Conservation (phyloP, 495 filamentous ascomycete species). For the Alectoria sarmentosa region DNA sequence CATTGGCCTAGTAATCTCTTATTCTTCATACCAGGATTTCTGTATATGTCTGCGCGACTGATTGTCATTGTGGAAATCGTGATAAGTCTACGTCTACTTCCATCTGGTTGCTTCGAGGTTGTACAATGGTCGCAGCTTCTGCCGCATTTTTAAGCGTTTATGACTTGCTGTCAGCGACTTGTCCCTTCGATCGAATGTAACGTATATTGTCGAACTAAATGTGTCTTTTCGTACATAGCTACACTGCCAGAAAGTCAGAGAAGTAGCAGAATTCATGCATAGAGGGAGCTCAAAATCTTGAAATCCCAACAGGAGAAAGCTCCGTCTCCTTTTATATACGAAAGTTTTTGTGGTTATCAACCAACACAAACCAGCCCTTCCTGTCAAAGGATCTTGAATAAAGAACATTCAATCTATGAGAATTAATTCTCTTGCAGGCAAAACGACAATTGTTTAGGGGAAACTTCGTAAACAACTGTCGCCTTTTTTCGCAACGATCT, state of each 20-base stretch:
- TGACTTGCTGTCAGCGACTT: neutral
- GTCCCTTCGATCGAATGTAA: neutral
- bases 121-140: constrained; percentile 24
- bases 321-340: too few relatives aligned
- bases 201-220: neutral
- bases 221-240: neutral
- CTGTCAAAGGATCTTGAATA: too few relatives aligned
- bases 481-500: too few relatives aligned
- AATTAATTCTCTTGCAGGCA: too few relatives aligned
- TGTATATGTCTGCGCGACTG: constrained; percentile 22
- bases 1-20: constrained; percentile 23
- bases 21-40: constrained; percentile 20
- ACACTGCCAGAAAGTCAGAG: neutral
- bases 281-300: too few relatives aligned
- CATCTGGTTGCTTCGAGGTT: constrained; percentile 18
- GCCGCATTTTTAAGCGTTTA: constrained; percentile 22
- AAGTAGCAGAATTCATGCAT: too few relatives aligned
- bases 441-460: too few relatives aligned
- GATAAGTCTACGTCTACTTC: constrained; percentile 21
- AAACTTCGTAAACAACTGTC: too few relatives aligned
- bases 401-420: too few relatives aligned
- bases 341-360: too few relatives aligned
- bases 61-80: constrained; percentile 20
- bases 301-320: too few relatives aligned
- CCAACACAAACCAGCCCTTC: too few relatives aligned